Conservation (phyloP, 352 stramenopile genomes). For the Pythium aquatile region DNA sequence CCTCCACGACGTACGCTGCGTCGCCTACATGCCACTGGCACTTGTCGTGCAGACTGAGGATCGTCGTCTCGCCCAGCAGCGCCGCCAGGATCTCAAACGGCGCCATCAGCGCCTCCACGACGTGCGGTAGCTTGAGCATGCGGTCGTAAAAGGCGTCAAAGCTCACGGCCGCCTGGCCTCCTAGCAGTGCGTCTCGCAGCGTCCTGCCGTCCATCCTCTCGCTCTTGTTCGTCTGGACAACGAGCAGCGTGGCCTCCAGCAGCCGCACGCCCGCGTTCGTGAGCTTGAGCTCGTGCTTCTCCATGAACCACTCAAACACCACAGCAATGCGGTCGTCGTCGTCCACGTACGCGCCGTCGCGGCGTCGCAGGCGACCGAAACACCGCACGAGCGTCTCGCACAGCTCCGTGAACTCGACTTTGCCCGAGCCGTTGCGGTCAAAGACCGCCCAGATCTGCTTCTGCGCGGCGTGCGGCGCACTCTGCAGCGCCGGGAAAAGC, state of each 20-base stretch:
- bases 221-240: conserved; percentile 5
- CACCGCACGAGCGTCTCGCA: conserved; percentile 56
- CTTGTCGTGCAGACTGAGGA: conserved; percentile 37
- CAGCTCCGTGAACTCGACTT: conserved; percentile 63
- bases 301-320: conserved; percentile 61
- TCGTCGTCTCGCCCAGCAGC: conserved; percentile 40
- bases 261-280: conserved; percentile 35
- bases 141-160: conserved; percentile 31
- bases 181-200: conserved; percentile 26
- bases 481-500: conserved; percentile 52
- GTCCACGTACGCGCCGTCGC: conserved; percentile 27
- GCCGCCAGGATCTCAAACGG: conserved; percentile 57
- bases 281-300: conserved; percentile 29
- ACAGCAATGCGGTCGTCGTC: conserved; percentile 34
- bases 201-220: conserved; percentile 3
- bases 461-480: conserved; percentile 32
- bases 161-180: conserved; percentile 22
- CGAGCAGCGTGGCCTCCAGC: conserved; percentile 31
- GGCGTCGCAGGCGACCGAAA: conserved; percentile 24
- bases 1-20: conserved; percentile 49
- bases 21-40: conserved; percentile 44
- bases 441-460: conserved; percentile 49
- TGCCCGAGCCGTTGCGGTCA: conserved; percentile 39
- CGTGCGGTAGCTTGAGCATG: conserved; percentile 30
- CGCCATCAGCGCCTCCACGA: conserved; percentile 46